Evolutionary conservation across 2,329 filamentous ascomycete genomes (phyloP).

Genomic region (Colletotrichum endophyticum): DNA sequence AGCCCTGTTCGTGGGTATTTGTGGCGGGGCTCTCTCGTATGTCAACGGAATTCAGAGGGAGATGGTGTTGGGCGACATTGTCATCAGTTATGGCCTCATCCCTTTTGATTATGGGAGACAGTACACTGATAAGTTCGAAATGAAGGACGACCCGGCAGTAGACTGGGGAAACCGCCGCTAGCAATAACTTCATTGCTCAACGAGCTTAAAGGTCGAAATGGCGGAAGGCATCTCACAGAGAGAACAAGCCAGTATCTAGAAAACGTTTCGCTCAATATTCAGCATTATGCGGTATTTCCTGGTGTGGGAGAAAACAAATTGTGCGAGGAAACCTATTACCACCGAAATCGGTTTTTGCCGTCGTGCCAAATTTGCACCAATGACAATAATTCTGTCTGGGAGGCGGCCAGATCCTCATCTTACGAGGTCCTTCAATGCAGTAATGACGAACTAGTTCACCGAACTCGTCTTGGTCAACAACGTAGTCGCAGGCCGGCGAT

Average conservation of each 20-base stretch:
- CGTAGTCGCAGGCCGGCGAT: constrained; percentile 15
- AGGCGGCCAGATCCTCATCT: constrained; percentile 2
- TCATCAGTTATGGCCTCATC: constrained; percentile 32
- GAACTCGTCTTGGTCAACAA: not conserved
- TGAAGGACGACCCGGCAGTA: constrained; percentile 31
- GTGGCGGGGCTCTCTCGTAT: constrained; percentile 39
- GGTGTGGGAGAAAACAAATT: constrained; percentile 31
- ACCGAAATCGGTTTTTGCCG: constrained; percentile 30
- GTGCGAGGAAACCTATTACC: constrained; percentile 32
- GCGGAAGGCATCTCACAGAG: constrained; percentile 13
- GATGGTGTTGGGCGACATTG: constrained; percentile 37
- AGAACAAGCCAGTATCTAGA: not conserved
- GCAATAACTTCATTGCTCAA: constrained; percentile 31
- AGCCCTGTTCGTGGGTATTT: constrained; percentile 42
- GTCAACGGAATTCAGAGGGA: not conserved
- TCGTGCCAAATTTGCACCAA: not conserved
- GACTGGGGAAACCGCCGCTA: constrained; percentile 27
- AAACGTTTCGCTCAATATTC: not conserved
- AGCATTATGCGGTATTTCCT: constrained; percentile 24
- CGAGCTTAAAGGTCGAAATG: not conserved
- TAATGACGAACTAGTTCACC: not conserved
- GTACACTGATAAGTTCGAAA: constrained; percentile 26
- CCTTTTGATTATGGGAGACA: constrained; percentile 31
- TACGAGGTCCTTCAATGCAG: constrained; percentile 30
- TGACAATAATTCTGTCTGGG: constrained; percentile 17